A percentile compares a stretch with the other conserved stretches of the same genome.
Conservation (phyloP, 345 rosid species). For the Rubroshorea leprosula region DNA sequence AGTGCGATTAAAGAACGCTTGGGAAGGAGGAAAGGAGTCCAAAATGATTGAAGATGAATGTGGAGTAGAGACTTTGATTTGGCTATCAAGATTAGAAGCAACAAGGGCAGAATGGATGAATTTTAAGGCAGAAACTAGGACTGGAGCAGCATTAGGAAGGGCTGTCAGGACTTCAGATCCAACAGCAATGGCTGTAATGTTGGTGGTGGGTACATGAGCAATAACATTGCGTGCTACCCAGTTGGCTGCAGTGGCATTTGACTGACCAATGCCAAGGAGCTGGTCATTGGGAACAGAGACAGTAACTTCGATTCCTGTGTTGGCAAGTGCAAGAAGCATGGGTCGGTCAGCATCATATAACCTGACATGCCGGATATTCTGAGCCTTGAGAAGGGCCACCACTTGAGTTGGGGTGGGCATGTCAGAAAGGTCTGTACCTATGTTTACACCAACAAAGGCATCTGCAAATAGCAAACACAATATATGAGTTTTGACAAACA, state of each 20-base stretch:
- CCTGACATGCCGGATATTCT: constrained; percentile 55
- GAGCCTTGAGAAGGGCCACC: constrained; percentile 63
- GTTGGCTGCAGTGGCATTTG: constrained; percentile 66
- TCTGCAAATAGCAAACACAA: no score
- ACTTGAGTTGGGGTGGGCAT: constrained; percentile 77
- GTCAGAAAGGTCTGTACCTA: constrained; percentile 56
- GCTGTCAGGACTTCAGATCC: constrained; percentile 57
- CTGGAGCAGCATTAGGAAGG: constrained; percentile 55
- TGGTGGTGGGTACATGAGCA: constrained; percentile 62
- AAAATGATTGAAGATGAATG: constrained; percentile 54
- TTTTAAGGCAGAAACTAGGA: constrained; percentile 53
- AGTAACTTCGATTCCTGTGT: constrained; percentile 54
- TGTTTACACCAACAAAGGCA: constrained; percentile 50
- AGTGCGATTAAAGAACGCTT: constrained; percentile 61
- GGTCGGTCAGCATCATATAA: constrained; percentile 55
- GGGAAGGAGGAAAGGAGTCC: constrained; percentile 75
- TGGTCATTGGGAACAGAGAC: constrained; percentile 66
- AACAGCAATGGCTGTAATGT: constrained; percentile 55
- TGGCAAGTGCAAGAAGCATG: constrained; percentile 59
- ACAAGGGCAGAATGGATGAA: constrained; percentile 61
- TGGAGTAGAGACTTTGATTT: constrained; percentile 65
- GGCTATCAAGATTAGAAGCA: constrained; percentile 58
- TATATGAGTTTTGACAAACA: no score
- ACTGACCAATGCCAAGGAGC: constrained; percentile 67
- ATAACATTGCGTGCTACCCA: constrained; percentile 62